phyloP scores from a whole-genome alignment of 2,329 filamentous ascomycete genomes.

The Fusarium sp. region DNA sequence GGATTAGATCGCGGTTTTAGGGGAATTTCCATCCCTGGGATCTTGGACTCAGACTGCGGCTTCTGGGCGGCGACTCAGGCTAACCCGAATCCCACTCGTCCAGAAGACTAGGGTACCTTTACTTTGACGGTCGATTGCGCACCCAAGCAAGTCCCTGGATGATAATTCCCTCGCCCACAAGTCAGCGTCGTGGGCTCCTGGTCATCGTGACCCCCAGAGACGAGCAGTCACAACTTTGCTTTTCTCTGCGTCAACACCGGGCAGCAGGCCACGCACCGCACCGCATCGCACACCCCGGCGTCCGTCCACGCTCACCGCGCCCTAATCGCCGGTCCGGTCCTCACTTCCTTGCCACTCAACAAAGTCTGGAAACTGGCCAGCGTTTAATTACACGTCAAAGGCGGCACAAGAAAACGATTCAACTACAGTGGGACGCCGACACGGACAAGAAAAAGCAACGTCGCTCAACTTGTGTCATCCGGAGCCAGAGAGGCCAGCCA shows the following conservation, averaged over 20 bases:
- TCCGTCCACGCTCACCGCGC: constrained; percentile 12
- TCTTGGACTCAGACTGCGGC: constrained; percentile 26
- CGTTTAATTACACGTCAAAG: constrained; percentile 15
- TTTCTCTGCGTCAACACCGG: constrained; percentile 32
- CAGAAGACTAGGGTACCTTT: constrained; percentile 7
- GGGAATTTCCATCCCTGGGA: constrained; percentile 36
- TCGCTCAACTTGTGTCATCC: not conserved
- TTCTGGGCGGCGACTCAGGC: constrained; percentile 23
- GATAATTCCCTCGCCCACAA: constrained; percentile 25
- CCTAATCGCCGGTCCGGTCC: constrained; percentile 24
- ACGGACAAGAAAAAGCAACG: not conserved
- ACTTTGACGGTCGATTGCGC: constrained; percentile 16
- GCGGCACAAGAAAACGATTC: constrained; percentile 8
- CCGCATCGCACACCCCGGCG: constrained; percentile 4
- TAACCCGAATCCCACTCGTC: constrained; percentile 15
- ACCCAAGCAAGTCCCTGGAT: constrained; percentile 11
- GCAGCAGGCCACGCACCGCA: constrained; percentile 1
- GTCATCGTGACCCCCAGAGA: constrained; percentile 25
- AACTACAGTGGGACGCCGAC: constrained; percentile 1
- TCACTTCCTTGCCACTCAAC: constrained; percentile 25
- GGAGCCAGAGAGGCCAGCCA: not conserved
- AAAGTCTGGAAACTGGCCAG: constrained; percentile 5
- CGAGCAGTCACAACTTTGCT: constrained; percentile 42
- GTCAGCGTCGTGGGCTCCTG: constrained; percentile 25
- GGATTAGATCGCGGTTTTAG: constrained; percentile 34